Conservation (phyloP, 2,329 filamentous ascomycete species). For the Zarea fungicola region DNA sequence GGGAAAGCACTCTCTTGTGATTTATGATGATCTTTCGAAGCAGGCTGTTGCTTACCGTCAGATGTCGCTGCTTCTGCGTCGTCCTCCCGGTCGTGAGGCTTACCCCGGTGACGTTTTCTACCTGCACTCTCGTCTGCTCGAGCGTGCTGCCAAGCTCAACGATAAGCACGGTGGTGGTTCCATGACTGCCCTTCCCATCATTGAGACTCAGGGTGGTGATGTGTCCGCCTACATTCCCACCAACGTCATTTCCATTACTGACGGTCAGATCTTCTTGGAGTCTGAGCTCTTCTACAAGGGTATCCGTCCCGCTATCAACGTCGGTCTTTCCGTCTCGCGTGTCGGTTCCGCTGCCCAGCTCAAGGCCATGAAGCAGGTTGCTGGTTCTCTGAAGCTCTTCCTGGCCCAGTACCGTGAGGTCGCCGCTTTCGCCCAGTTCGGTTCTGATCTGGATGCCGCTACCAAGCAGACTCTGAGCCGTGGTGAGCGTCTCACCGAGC, state of each 20-base stretch:
- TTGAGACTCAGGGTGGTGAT: conserved; percentile 99
- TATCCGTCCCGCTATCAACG: conserved; percentile 99
- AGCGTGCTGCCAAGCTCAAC: conserved; percentile 99
- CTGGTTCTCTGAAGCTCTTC: conserved; percentile 99
- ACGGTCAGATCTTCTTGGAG: conserved; percentile 99
- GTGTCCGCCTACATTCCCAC: conserved; percentile 99
- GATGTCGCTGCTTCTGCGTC: conserved; percentile 96
- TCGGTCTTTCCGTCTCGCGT: conserved; percentile 99
- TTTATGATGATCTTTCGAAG: conserved; percentile 96
- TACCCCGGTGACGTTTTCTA: conserved; percentile 99
- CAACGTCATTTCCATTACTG: conserved; percentile 99
- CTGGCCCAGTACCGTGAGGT: conserved; percentile 99
- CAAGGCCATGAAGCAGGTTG: conserved; percentile 99
- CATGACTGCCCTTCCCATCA: conserved; percentile 93
- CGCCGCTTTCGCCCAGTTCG: conserved; percentile 98
- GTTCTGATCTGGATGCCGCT: conserved; percentile 97
- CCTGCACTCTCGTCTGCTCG: conserved; percentile 97
- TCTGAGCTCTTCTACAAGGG: conserved; percentile 99
- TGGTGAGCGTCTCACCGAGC: conserved; percentile 98
- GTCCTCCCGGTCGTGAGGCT: conserved; percentile 97
- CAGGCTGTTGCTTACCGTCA: conserved; percentile 97
- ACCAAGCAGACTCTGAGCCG: conserved; percentile 98
- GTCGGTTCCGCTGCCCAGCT: conserved; percentile 99
- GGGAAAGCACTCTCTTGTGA: conserved; percentile 82
- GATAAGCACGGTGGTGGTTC: conserved; percentile 92